A percentile compares a stretch with the other conserved stretches of the same genome.
phyloP scores from a whole-genome alignment of 208 protist genomes.

The Herpetomonas samuelpessoai region DNA sequence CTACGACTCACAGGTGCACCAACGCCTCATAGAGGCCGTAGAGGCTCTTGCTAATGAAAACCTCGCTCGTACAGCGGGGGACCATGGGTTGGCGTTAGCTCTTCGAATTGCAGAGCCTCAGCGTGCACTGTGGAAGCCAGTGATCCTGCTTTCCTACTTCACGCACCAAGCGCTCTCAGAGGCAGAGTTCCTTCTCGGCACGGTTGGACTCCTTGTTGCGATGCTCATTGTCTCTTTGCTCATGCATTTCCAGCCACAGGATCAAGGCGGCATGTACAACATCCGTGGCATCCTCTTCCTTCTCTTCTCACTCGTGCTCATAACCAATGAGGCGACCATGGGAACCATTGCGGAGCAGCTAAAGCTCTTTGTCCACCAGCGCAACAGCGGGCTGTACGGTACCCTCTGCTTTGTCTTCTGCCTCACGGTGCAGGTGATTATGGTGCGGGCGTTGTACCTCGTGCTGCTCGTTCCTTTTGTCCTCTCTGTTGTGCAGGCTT shows the following conservation, averaged over 20 bases:
- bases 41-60: constrained; percentile 2
- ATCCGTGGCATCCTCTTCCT: constrained; percentile 62
- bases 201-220: constrained; percentile 20
- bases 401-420: constrained; percentile 33
- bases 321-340: constrained; percentile 38
- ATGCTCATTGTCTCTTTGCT: constrained; percentile 32
- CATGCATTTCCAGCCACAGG: constrained; percentile 33
- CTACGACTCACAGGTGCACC: constrained; percentile 37
- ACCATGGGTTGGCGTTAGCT: not conserved
- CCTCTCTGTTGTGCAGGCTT: constrained; percentile 36
- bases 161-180: constrained; percentile 17
- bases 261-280: constrained; percentile 66
- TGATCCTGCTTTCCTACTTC: constrained; percentile 41
- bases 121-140: constrained; percentile 25
- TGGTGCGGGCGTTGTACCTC: constrained; percentile 33
- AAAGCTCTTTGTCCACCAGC: constrained; percentile 38
- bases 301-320: constrained; percentile 42
- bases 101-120: not conserved
- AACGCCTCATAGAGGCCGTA: constrained; percentile 20
- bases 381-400: constrained; percentile 45
- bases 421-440: constrained; percentile 29
- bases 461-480: constrained; percentile 41
- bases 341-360: constrained; percentile 30
- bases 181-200: constrained; percentile 20
- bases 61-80: constrained; percentile 2